Conservation (phyloP, 179 eudicot species). For the Patellifolia procumbens region DNA sequence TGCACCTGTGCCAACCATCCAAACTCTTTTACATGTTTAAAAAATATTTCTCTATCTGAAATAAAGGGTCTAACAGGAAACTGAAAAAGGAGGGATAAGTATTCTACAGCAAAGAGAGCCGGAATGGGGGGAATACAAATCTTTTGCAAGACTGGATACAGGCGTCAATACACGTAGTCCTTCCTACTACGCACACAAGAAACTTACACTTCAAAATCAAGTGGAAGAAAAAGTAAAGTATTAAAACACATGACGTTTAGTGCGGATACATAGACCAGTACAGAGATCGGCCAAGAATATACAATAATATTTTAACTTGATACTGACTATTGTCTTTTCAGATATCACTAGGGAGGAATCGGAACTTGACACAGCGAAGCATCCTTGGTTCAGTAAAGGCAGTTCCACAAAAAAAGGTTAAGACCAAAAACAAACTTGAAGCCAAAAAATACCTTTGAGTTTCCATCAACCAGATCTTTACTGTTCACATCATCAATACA, state of each 20-base stretch:
- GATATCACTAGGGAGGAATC: background rate
- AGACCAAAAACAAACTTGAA: background rate
- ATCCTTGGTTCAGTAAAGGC: background rate
- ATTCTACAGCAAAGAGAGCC: background rate
- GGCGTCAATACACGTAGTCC: background rate
- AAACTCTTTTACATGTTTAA: no score
- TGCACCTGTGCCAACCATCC: no score
- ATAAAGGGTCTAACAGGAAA: no score
- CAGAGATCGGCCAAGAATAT: no score
- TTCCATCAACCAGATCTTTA: constrained; percentile 66
- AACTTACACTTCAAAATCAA: background rate
- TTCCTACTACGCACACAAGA: no score
- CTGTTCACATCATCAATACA: constrained; percentile 71
- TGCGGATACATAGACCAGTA: no score
- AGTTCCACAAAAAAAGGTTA: background rate
- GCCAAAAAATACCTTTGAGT: constrained; percentile 51
- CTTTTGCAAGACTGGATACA: background rate
- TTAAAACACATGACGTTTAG: no score
- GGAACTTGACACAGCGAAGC: background rate
- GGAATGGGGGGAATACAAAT: no score
- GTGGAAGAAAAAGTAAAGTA: background rate
- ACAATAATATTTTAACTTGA: no score
- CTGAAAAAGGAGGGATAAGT: background rate
- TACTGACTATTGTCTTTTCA: no score
- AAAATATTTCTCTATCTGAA: no score